Percentiles rank a stretch among this genome's conserved stretches.
Conservation (phyloP, 495 filamentous ascomycete species). For the Penicillium steckii region DNA sequence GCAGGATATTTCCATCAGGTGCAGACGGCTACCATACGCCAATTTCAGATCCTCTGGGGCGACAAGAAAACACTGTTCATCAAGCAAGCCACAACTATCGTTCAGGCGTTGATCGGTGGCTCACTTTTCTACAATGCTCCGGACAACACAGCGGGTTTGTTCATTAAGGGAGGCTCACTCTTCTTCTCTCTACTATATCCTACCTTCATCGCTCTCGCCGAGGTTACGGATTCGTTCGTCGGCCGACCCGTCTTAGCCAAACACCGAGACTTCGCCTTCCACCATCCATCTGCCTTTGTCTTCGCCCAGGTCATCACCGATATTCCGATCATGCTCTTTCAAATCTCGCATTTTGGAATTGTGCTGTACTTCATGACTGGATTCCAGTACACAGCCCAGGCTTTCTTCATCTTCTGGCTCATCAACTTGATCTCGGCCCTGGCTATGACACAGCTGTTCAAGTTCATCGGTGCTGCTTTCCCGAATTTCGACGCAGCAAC, state of each 20-base stretch:
- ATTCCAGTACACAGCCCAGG: constrained; percentile 36
- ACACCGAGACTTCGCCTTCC: constrained; percentile 70
- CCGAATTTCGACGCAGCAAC: constrained; percentile 46
- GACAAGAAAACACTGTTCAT: constrained; percentile 55
- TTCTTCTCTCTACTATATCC: constrained; percentile 74
- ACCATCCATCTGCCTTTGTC: constrained; percentile 67
- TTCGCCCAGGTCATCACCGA: constrained; percentile 68
- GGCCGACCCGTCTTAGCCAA: constrained; percentile 68
- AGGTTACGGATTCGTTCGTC: constrained; percentile 64
- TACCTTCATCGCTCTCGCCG: constrained; percentile 64
- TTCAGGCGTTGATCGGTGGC: constrained; percentile 33
- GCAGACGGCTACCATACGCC: constrained; percentile 27
- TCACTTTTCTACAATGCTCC: constrained; percentile 35
- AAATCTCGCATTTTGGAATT: constrained; percentile 59
- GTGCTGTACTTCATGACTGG: constrained; percentile 71
- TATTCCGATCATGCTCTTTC: constrained; percentile 58
- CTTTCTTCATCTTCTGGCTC: constrained; percentile 48
- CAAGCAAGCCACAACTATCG: constrained; percentile 43
- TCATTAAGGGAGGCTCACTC: constrained; percentile 47
- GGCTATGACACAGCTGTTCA: constrained; percentile 46
- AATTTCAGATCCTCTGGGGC: constrained; percentile 54
- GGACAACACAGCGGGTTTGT: constrained; percentile 38
- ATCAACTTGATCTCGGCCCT: constrained; percentile 31
- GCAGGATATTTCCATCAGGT: constrained; percentile 26
- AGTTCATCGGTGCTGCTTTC: constrained; percentile 43